Conservation (phyloP, 179 eudicot genomes). For the Silene coronaria region DNA sequence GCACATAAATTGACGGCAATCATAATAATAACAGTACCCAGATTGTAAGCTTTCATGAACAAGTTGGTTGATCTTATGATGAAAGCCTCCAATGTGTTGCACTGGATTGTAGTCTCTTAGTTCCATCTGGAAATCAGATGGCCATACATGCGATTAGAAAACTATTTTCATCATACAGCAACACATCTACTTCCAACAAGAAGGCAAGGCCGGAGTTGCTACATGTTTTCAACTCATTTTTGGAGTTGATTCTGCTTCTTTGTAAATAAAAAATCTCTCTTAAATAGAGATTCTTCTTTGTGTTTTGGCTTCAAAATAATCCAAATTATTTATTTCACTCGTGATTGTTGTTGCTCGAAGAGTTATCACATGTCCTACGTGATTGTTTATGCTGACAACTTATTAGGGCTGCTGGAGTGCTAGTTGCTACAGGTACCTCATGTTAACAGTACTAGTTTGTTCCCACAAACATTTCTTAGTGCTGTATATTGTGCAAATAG, state of each 20-base stretch:
- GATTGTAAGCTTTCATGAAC: conserved; percentile 53
- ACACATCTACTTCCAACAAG: background rate
- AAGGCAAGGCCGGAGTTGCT: background rate
- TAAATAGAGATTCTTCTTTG: background rate
- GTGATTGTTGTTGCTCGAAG: background rate
- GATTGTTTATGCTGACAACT: background rate
- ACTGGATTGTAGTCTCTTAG: conserved; percentile 63
- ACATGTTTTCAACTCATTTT: background rate
- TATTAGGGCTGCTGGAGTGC: background rate
- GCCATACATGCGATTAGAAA: background rate
- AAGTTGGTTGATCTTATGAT: conserved; percentile 57
- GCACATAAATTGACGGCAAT: background rate
- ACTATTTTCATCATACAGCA: background rate
- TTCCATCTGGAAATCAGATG: conserved; percentile 48
- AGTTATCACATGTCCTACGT: background rate
- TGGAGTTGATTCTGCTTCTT: background rate
- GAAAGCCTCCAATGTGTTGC: conserved; percentile 67
- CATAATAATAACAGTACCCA: conserved; percentile 38
- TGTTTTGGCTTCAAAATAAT: background rate
- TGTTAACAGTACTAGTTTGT: background rate
- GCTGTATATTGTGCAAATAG: background rate
- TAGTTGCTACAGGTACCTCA: background rate
- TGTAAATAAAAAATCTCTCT: background rate
- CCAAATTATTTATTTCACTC: background rate
- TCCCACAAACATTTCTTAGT: background rate